These are phyloP conservation scores for Candida manassasensis DNA, from an alignment of 805 yeast species.

Conservation along the genomic window DNA sequence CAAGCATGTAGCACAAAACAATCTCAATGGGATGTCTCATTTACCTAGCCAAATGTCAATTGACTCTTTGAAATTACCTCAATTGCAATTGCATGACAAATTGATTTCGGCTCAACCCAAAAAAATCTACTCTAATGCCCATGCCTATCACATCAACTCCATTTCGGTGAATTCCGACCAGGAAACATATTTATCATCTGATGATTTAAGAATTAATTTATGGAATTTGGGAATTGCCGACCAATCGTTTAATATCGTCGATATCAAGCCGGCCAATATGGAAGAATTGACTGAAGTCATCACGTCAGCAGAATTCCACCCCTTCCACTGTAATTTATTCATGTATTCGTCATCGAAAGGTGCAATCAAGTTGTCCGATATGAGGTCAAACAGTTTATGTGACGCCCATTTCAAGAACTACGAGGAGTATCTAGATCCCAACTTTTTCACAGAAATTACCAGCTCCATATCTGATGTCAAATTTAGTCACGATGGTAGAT, in stretches of 20 bases:
- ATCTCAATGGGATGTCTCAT: conserved; percentile 42
- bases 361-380: conserved; percentile 89
- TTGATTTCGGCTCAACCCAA: conserved; percentile 94
- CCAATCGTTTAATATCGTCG: conserved; percentile 94
- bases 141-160: conserved; percentile 96
- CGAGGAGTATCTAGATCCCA: conserved; percentile 93
- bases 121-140: conserved; percentile 89
- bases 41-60: conserved; percentile 20
- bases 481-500: conserved; percentile 86
- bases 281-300: conserved; percentile 98
- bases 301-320: conserved; percentile 95
- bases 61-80: conserved; percentile 68
- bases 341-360: conserved; percentile 96
- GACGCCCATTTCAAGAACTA: conserved; percentile 82
- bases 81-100: conserved; percentile 88
- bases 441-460: conserved; percentile 96
- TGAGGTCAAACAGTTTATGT: conserved; percentile 93
- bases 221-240: conserved; percentile 95
- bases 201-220: conserved; percentile 89
- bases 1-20: conserved; percentile 88
- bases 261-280: conserved; percentile 96
- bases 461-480: conserved; percentile 90
- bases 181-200: conserved; percentile 89
- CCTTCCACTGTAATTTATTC: conserved; percentile 83
- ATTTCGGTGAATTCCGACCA: conserved; percentile 92